Percentiles rank a stretch among this genome's conserved stretches.
Evolutionary conservation across 306 rosid species (phyloP).

Genomic region (Vachellia collinsii): DNA sequence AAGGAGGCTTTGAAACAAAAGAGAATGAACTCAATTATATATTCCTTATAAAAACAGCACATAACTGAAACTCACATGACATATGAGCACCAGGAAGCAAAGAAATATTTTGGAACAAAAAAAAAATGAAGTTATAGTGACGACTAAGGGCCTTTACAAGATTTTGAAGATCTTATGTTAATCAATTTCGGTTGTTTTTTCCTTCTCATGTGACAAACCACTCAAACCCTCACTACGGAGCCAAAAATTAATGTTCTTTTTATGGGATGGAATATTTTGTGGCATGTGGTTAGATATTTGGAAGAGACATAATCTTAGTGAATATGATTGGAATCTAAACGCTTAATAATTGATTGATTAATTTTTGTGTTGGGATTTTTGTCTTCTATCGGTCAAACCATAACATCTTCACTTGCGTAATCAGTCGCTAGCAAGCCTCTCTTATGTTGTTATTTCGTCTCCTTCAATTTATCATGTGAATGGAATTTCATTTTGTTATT

Average conservation of each 20-base stretch:
- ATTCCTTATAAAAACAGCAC: neutral
- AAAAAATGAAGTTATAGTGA: neutral
- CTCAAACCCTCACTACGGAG: neutral
- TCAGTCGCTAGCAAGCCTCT: constrained; percentile 11
- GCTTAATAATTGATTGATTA: constrained; percentile 29
- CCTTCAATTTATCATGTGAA: no score
- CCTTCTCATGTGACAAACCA: constrained; percentile 23
- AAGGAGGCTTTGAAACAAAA: neutral
- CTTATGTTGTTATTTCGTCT: neutral
- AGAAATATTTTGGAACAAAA: neutral
- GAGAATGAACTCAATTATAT: neutral
- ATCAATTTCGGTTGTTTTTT: neutral
- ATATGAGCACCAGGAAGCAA: neutral
- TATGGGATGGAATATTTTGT: constrained; percentile 57
- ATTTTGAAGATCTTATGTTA: constrained; percentile 7
- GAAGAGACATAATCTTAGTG: constrained; percentile 45
- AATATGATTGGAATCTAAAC: constrained; percentile 49
- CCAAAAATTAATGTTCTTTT: constrained; percentile 31
- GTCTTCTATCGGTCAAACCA: constrained; percentile 34
- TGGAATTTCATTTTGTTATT: no score
- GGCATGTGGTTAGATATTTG: constrained; percentile 67
- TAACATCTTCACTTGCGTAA: neutral
- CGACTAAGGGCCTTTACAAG: neutral
- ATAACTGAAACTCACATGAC: constrained; percentile 7
- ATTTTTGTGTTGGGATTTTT: constrained; percentile 40